Conservation (phyloP, 441 rosid genomes). For the Bruguiera hainesii region DNA sequence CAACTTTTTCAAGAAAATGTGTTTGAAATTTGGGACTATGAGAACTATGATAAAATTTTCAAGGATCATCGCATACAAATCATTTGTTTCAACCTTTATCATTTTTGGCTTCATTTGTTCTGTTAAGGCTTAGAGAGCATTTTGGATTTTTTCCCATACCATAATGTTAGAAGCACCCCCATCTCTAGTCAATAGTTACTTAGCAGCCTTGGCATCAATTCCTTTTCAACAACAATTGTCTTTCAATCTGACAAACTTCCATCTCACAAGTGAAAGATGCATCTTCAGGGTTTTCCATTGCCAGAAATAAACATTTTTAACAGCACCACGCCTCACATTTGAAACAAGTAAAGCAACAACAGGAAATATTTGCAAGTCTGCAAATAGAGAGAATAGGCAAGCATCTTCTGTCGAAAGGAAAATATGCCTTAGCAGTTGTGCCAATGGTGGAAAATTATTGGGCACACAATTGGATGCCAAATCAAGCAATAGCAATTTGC, state of each 20-base stretch:
- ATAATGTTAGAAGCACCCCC: too few species aligned
- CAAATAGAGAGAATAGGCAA: neutral
- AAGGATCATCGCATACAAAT: neutral
- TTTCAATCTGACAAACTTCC: neutral
- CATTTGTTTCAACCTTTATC: neutral
- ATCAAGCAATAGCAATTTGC: too few species aligned
- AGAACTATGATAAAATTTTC: neutral
- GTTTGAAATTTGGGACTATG: neutral
- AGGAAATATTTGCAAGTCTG: too few species aligned
- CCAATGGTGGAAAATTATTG: neutral
- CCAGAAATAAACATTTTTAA: too few species aligned
- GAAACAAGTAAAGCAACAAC: too few species aligned
- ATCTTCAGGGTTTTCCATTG: too few species aligned
- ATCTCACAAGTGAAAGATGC: neutral
- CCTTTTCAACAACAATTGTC: neutral
- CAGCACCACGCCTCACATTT: too few species aligned
- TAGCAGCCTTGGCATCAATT: neutral
- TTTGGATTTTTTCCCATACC: too few species aligned
- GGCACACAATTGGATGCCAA: too few species aligned
- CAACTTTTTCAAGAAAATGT: neutral
- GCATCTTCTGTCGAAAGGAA: neutral
- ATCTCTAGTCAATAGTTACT: neutral
- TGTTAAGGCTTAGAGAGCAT: neutral
- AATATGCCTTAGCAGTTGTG: neutral
- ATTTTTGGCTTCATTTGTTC: neutral